A percentile compares a stretch with the other conserved stretches of the same genome.
Conservation (phyloP, 2,329 filamentous ascomycete genomes). For the Podosphaera aphanis region DNA sequence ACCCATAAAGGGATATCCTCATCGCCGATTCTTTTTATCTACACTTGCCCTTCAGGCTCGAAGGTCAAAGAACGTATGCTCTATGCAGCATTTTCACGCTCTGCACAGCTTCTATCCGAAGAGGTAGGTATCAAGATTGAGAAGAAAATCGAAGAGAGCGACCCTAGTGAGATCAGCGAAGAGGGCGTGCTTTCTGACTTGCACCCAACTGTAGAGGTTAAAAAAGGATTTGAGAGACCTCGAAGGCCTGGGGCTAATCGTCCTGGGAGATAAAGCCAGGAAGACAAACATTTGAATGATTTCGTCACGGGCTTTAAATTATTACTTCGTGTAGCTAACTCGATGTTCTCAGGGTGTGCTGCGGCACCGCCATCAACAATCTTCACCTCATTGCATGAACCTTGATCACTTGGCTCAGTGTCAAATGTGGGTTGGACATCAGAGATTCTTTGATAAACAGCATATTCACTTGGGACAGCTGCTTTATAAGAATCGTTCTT, state of each 20-base stretch:
- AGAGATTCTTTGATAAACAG: no score
- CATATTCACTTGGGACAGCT: no score
- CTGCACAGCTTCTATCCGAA: conserved; percentile 40
- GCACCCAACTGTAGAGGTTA: conserved; percentile 40
- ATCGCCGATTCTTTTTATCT: conserved; percentile 52
- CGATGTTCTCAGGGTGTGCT: no score
- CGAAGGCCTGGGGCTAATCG: conserved; percentile 41
- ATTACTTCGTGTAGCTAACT: no score
- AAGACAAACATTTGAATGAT: no score
- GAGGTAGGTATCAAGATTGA: conserved; percentile 42
- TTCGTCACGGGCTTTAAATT: no score
- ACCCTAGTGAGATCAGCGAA: conserved; percentile 48
- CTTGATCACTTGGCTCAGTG: no score
- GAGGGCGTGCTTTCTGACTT: conserved; percentile 40
- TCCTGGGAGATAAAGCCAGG: neutral
- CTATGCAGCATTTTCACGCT: conserved; percentile 48
- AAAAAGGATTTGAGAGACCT: conserved; percentile 50
- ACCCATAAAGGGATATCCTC: conserved; percentile 27
- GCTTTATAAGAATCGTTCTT: no score
- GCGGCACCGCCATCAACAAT: no score
- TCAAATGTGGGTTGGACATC: no score
- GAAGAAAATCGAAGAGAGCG: conserved; percentile 46
- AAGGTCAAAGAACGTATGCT: conserved; percentile 67
- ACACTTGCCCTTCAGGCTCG: conserved; percentile 53
- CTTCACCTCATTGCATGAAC: no score